Evolutionary conservation across 345 rosid species (phyloP), one percentile per base, ranked within the genome.

Genomic region (Eucalyptus curtisii): DNA sequence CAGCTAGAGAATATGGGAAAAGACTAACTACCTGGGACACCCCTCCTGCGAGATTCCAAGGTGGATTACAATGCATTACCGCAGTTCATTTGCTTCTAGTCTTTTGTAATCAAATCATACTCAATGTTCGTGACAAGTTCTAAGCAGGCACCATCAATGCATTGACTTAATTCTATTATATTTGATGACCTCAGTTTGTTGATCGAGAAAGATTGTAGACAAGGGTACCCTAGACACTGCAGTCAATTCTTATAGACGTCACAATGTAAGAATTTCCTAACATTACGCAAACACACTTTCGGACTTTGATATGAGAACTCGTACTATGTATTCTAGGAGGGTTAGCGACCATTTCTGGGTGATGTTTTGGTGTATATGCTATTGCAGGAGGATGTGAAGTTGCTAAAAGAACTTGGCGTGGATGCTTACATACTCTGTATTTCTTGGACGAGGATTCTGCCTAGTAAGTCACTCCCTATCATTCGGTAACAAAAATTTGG

Each of bases 351-450:
- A 49, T 68, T 24, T 57, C 15, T 37, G n/a, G 14, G 31, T 86
- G 80, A 57, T 44, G 20, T 7, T n/a, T n/a, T n/a, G n/a, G n/a
- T n/a, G n/a, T n/a, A n/a, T n/a, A n/a, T n/a, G n/a, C n/a, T n/a
- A n/a, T 50, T 88, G 86, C 48, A 93, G 94, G 92, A 92, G 86
- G 94, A 93, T 89, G 66, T 87, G 25, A 86, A 87, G 86, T 47
- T 31, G 45, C 19, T 91, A n/a, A 92, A 86, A 88, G 30, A 89
- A 40, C 87, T 92, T 33, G 95, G 94, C 10, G 90, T 90, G 4
- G 91, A 93, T 64, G 90, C 90, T 90, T 90, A 91, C 61, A 92
- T 93, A 92, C 92, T 93, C 86, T 93, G 93, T 64, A 90, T 93
- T 59, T 85, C 94, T 19, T 94, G 94, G 95, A 91, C 47, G 47